phyloP scores from a whole-genome alignment of 352 stramenopile genomes.

The Sclerospora graminicola region DNA sequence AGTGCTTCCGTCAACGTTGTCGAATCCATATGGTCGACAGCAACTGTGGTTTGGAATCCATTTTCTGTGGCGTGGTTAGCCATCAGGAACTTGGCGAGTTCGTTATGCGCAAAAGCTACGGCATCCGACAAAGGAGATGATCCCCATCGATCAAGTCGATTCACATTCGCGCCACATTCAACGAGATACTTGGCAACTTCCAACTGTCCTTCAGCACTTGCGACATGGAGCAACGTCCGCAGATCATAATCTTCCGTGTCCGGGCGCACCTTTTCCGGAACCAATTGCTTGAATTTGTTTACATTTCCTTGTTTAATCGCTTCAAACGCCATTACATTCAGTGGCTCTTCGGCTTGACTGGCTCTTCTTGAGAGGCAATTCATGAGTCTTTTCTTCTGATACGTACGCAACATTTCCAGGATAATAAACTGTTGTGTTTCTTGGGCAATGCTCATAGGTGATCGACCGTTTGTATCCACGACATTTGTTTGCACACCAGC shows the following conservation, averaged over 20 bases:
- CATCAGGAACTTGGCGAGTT: conserved; percentile 55
- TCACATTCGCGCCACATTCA: conserved; percentile 60
- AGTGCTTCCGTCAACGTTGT: conserved; percentile 42
- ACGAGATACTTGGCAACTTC: conserved; percentile 54
- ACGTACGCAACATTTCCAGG: conserved; percentile 46
- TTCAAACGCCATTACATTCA: conserved; percentile 44
- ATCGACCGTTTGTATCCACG: conserved; percentile 42
- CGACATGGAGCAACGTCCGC: conserved; percentile 61
- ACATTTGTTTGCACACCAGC: conserved; percentile 52
- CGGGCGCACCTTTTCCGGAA: conserved; percentile 43
- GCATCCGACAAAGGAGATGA: conserved; percentile 65
- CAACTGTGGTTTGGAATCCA: conserved; percentile 40
- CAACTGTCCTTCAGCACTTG: conserved; percentile 54
- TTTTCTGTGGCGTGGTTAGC: conserved; percentile 53
- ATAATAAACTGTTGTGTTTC: conserved; percentile 47
- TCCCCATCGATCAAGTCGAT: conserved; percentile 68
- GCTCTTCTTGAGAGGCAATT: conserved; percentile 19
- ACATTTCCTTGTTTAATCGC: conserved; percentile 46
- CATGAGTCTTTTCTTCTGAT: conserved; percentile 42
- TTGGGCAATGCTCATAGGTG: conserved; percentile 54
- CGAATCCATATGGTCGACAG: conserved; percentile 52
- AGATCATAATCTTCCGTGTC: conserved; percentile 72
- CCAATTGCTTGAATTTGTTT: conserved; percentile 32
- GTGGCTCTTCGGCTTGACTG: conserved; percentile 23
- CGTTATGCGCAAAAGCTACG: conserved; percentile 70